These are phyloP conservation scores for Prillingera fragicola DNA, from an alignment of 1,284 basidiomycete species.

Conservation along the genomic window DNA sequence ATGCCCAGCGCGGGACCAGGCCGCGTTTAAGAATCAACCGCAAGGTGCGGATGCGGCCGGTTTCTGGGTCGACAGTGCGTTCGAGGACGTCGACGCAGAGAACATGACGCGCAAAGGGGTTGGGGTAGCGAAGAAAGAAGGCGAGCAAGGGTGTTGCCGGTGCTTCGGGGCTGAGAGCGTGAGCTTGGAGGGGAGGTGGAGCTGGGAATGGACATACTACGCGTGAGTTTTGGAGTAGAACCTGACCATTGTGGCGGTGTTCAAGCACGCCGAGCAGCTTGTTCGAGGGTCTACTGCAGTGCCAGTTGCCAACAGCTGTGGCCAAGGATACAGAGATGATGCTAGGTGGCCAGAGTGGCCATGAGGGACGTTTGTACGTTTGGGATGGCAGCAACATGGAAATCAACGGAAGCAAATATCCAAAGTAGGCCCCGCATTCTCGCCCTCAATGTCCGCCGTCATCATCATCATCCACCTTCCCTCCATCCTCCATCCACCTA, in stretches of 20 bases:
- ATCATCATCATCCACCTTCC: background rate
- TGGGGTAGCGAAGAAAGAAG: slow-evolving; percentile 94
- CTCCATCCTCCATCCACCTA: background rate
- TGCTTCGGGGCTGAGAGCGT: slow-evolving; percentile 36
- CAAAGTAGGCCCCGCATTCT: no score
- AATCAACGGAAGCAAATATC: no score
- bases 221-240: slow-evolving; percentile 32
- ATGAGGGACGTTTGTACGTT: no score
- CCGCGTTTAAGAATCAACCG: slow-evolving; percentile 89
- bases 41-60: slow-evolving; percentile 74
- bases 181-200: background rate
- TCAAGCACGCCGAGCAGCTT: no score
- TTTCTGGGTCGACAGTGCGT: slow-evolving; percentile 60
- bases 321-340: no score
- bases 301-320: no score
- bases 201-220: slow-evolving; percentile 19
- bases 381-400: no score
- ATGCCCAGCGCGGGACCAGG: slow-evolving; percentile 77
- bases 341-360: no score
- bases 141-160: slow-evolving; percentile 77
- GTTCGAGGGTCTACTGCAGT: no score
- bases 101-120: slow-evolving; percentile 90
- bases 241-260: slow-evolving; percentile 25
- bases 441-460: no score
- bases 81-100: slow-evolving; percentile 91